Percentiles rank a stretch among this genome's conserved stretches.
These are phyloP conservation scores for Athelia psychrophila DNA, from an alignment of 1,284 basidiomycete species.

Conservation along the genomic window DNA sequence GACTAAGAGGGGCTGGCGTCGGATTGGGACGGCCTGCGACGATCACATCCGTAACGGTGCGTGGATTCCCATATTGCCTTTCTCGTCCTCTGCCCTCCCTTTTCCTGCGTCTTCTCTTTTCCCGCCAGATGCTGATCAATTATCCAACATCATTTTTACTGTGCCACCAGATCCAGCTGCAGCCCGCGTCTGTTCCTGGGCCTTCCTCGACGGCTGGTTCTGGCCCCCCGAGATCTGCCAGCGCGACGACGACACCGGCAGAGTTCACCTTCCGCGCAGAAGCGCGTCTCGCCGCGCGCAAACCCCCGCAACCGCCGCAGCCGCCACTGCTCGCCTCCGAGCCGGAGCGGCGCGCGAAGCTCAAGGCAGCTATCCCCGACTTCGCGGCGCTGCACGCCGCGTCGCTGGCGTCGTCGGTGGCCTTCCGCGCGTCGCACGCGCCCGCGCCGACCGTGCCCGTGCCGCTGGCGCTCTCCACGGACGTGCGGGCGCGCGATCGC, in stretches of 20 bases:
- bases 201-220: too few species aligned
- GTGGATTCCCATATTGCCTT: too few species aligned
- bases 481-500: constrained; percentile 54
- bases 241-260: neutral
- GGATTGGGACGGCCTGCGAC: too few species aligned
- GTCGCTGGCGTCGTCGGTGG: neutral
- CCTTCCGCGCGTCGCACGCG: neutral
- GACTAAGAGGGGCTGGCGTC: too few species aligned
- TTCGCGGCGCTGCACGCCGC: neutral
- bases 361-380: neutral
- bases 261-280: neutral
- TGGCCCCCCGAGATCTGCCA: too few species aligned
- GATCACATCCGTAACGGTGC: too few species aligned
- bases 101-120: too few species aligned
- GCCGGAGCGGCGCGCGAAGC: neutral
- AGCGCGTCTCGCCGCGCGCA: neutral
- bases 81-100: too few species aligned
- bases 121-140: too few species aligned
- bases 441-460: constrained; percentile 41
- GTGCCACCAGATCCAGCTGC: too few species aligned
- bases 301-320: neutral
- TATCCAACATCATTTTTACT: too few species aligned
- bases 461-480: constrained; percentile 48
- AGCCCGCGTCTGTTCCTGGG: too few species aligned
- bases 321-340: neutral